Conservation (phyloP, 352 stramenopile genomes). For the Globisporangium paroecandrum region DNA sequence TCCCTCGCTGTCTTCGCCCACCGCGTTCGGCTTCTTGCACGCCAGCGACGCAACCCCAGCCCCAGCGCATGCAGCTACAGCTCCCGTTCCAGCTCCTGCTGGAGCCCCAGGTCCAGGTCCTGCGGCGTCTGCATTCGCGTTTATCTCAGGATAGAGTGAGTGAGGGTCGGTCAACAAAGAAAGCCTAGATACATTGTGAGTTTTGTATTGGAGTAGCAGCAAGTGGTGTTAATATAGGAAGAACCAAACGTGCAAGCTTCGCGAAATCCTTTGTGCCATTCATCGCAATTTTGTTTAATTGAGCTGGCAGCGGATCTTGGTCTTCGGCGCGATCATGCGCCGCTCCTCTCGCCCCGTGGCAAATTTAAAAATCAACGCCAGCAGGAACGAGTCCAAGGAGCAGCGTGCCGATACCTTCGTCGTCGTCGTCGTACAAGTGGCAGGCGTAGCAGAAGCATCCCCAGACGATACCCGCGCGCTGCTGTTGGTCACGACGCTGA, state of each 20-base stretch:
- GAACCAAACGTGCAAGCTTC: too few species aligned
- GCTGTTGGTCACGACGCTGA: neutral
- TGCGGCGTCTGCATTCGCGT: conserved; percentile 53
- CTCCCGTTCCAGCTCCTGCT: neutral
- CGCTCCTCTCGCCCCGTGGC: neutral
- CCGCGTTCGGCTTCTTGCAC: conserved; percentile 56
- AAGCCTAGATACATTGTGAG: neutral
- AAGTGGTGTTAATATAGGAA: neutral
- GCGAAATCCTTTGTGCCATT: neutral
- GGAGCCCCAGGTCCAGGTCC: conserved; percentile 16
- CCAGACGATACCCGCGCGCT: neutral
- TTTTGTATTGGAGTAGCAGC: neutral
- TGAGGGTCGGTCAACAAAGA: neutral
- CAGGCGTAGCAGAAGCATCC: neutral
- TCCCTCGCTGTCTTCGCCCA: conserved; percentile 39
- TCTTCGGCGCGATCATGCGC: neutral
- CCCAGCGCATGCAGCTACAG: conserved; percentile 3
- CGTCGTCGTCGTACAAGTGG: neutral
- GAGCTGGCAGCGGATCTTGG: neutral
- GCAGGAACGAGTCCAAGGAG: neutral
- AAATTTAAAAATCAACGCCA: conserved; percentile 6
- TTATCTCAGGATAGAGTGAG: conserved; percentile 40
- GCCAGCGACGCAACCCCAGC: conserved; percentile 31
- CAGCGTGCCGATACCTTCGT: neutral
- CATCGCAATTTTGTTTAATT: neutral